These are phyloP conservation scores for Metschnikowia henanensis DNA, from an alignment of 805 yeast genomes.

Conservation along the genomic window DNA sequence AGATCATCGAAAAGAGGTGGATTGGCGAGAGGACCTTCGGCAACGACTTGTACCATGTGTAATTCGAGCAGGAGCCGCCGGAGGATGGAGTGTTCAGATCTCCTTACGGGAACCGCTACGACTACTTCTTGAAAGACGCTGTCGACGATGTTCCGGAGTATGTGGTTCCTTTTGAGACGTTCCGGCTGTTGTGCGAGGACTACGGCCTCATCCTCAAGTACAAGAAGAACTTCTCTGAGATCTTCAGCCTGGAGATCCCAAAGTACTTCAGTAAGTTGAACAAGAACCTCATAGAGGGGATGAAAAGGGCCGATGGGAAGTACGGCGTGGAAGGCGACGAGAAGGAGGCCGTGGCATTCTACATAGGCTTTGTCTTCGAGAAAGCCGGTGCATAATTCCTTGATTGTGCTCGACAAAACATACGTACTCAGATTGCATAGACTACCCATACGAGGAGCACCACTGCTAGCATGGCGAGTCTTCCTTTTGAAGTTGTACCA, in stretches of 20 bases:
- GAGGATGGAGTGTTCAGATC: slow-evolving; percentile 67
- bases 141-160: slow-evolving; percentile 96
- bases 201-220: slow-evolving; percentile 71
- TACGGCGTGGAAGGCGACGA: slow-evolving; percentile 89
- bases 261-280: slow-evolving; percentile 56
- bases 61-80: slow-evolving; percentile 80
- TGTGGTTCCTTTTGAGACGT: slow-evolving; percentile 90
- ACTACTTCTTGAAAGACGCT: slow-evolving; percentile 84
- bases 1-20: slow-evolving; percentile 50
- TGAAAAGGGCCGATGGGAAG: slow-evolving; percentile 74
- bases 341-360: slow-evolving; percentile 86
- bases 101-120: slow-evolving; percentile 83
- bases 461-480: slow-evolving; percentile 23
- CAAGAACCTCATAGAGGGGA: slow-evolving; percentile 63
- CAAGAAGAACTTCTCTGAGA: slow-evolving; percentile 75
- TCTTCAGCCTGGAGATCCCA: slow-evolving; percentile 80
- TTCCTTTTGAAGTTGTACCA: slow-evolving; percentile 32
- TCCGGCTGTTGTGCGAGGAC: slow-evolving; percentile 81
- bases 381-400: slow-evolving; percentile 31
- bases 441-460: slow-evolving; percentile 16
- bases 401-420: neutral
- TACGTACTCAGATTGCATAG: neutral
- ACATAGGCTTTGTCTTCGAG: slow-evolving; percentile 80
- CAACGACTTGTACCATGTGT: slow-evolving; percentile 76
- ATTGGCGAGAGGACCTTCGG: slow-evolving; percentile 66